Conservation (phyloP, 805 yeast genomes). For the Candida wancherniae region DNA sequence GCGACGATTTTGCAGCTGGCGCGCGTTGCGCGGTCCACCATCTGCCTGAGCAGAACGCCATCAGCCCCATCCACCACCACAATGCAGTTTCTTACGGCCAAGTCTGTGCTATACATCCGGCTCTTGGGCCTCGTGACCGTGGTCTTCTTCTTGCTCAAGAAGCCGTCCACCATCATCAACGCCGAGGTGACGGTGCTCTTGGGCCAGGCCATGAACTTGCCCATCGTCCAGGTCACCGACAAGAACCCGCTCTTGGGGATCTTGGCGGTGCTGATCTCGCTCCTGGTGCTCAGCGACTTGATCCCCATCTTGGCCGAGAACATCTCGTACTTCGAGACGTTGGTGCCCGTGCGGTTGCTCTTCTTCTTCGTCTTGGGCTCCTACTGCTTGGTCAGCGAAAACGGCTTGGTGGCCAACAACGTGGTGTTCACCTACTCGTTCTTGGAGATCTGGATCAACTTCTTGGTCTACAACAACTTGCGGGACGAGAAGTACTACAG, state of each 20-base stretch:
- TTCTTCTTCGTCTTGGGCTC: conserved; percentile 47
- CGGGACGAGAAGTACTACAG: conserved; percentile 58
- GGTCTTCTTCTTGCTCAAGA: conserved; percentile 44
- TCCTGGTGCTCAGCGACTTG: conserved; percentile 49
- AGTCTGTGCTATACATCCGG: conserved; percentile 44
- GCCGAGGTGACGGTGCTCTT: conserved; percentile 47
- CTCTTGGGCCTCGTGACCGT: conserved; percentile 40
- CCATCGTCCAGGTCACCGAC: conserved; percentile 25
- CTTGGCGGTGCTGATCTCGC: conserved; percentile 41
- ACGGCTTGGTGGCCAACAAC: conserved; percentile 53
- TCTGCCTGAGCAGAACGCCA: too few relatives aligned
- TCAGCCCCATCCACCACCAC: too few relatives aligned
- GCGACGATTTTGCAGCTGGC: too few relatives aligned
- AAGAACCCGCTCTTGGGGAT: conserved; percentile 47
- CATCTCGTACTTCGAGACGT: conserved; percentile 49
- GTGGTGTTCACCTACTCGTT: conserved; percentile 56
- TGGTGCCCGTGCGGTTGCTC: conserved; percentile 55
- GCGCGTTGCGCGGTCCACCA: too few relatives aligned
- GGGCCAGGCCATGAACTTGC: conserved; percentile 56
- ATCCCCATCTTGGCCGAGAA: conserved; percentile 45
- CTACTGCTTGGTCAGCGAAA: conserved; percentile 44
- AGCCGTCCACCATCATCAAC: conserved; percentile 41
- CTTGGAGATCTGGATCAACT: conserved; percentile 66
- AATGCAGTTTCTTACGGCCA: conserved; percentile 52
- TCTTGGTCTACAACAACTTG: conserved; percentile 55